phyloP scores from a whole-genome alignment of 1,284 basidiomycete species.

The Trametes pubescens region DNA sequence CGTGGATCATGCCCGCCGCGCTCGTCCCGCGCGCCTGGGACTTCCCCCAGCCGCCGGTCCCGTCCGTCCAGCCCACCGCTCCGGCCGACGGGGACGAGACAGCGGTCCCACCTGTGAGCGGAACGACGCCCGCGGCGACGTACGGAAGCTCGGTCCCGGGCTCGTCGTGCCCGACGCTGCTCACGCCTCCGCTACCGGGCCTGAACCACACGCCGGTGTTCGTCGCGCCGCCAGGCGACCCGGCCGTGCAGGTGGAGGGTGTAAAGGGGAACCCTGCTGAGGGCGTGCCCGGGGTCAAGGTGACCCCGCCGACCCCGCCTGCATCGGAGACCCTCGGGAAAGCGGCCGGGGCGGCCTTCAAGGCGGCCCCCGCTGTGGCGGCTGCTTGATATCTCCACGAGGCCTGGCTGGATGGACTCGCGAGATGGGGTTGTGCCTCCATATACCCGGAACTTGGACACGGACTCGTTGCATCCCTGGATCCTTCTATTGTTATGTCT shows the following conservation, averaged over 20 bases:
- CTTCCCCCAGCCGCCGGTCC: slow-evolving; percentile 57
- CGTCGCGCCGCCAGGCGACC: slow-evolving; percentile 23
- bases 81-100: not conserved
- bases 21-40: slow-evolving; percentile 82
- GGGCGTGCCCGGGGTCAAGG: slow-evolving; percentile 37
- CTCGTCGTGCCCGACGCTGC: slow-evolving; percentile 20
- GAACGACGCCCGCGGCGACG: slow-evolving; percentile 3
- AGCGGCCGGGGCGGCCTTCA: slow-evolving; percentile 11
- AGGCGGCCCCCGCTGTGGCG: slow-evolving; percentile 3
- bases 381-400: not conserved
- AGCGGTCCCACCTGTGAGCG: slow-evolving; percentile 16
- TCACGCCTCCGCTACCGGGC: slow-evolving; percentile 25
- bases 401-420: too few relatives aligned
- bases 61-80: slow-evolving; percentile 7
- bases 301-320: slow-evolving; percentile 43
- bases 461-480: not conserved
- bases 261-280: slow-evolving; percentile 21
- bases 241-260: slow-evolving; percentile 22
- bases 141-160: not conserved
- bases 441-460: not conserved
- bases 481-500: not conserved
- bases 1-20: slow-evolving; percentile 84
- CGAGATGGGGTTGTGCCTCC: not conserved
- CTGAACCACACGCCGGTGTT: slow-evolving; percentile 24
- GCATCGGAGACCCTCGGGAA: slow-evolving; percentile 31